Evolutionary conservation across 805 yeast species (phyloP), one percentile per base, ranked within the genome.

Genomic region (Candida sonorensis): DNA sequence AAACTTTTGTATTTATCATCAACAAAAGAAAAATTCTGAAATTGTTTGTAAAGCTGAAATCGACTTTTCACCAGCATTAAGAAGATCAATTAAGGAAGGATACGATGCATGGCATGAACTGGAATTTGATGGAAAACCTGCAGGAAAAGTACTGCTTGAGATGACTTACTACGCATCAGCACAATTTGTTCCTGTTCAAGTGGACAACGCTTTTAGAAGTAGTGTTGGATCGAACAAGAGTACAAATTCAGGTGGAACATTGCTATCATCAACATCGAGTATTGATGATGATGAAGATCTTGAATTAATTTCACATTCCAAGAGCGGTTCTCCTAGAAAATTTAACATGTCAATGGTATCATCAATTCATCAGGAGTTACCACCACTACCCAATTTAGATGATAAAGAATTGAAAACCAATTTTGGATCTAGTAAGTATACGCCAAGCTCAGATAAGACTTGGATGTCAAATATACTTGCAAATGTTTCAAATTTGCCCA

Each of bases 121-220:
- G 36, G 61, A 66, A 26, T 74, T 74, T 50, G 77, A 77, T 28
- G 78, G 75, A 14, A 75, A 77, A 45, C 75, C 80, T 34, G 95
- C 96, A 1, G 98, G 98, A 2, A 83, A 75, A 55, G 75, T 92
- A 1, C 90, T 77, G 55, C 60, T 92, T 34, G 97, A 92, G 49
- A 79, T 92, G 81, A 86, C 97, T 0, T 92, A 85, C 51, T 85
- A 84, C 51, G 92, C 95, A 1, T 52, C 64, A 2, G 50, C 50
- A 1, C 49, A 50, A 2, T 44, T 49, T 13, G 61, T 60, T 10
- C 61, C 61, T 8, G 35, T 47, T 7, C 48, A 43, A 2, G 49
- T 54, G 5, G 48, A 50, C 8, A 50, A 42, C 25, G 33, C 32
- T 9, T 42, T 38, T 1, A 45, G 54, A 31, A 40, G 40, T 24